These are phyloP conservation scores for Mimosa pudica DNA, from an alignment of 306 rosid species.

Conservation along the genomic window DNA sequence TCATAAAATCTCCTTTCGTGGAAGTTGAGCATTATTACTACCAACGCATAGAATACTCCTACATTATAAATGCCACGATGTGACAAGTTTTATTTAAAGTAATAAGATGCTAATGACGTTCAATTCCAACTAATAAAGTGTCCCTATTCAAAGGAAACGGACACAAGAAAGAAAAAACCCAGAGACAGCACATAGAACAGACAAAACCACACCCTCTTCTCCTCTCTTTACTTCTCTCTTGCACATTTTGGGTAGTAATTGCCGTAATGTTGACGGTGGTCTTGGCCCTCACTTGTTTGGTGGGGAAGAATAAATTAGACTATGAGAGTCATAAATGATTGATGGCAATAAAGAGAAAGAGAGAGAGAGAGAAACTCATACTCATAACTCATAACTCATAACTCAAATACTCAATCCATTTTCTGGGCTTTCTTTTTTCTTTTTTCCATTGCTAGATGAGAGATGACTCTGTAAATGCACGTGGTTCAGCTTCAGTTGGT, in stretches of 20 bases:
- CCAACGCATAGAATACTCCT: neutral
- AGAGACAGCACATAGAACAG: constrained; percentile 37
- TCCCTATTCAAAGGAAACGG: constrained; percentile 38
- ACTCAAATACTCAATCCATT: constrained; percentile 12
- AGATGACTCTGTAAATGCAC: constrained; percentile 57
- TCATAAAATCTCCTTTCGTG: neutral
- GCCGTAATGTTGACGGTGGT: constrained; percentile 38
- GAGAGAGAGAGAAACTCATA: constrained; percentile 21
- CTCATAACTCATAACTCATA: neutral
- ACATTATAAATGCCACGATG: constrained; percentile 18
- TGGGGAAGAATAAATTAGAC: constrained; percentile 63
- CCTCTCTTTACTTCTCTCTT: neutral
- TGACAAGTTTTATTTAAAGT: constrained; percentile 26
- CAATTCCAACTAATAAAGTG: constrained; percentile 44
- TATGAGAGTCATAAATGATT: constrained; percentile 22
- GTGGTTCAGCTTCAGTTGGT: constrained; percentile 69
- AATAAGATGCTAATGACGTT: constrained; percentile 29
- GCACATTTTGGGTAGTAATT: neutral
- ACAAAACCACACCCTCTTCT: constrained; percentile 31
- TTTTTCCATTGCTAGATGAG: constrained; percentile 36
- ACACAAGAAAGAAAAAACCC: neutral
- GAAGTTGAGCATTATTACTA: neutral
- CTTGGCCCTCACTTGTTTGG: constrained; percentile 55
- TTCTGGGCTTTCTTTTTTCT: constrained; percentile 6
- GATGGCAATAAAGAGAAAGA: neutral